These are phyloP conservation scores for Aspergillus asperescens DNA, from an alignment of 495 filamentous ascomycete species.

Conservation along the genomic window DNA sequence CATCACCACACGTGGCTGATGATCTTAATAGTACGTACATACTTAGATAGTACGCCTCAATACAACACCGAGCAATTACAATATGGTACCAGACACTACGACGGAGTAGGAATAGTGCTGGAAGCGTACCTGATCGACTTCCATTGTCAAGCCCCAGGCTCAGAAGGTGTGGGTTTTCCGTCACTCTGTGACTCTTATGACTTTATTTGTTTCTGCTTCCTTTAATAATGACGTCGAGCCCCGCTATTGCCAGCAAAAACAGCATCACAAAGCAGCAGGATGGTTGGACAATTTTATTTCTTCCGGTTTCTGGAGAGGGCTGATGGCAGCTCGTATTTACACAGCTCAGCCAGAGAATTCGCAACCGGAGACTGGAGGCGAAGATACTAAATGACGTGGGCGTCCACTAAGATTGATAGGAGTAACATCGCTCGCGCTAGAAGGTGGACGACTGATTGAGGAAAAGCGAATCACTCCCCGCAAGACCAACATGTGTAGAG, in stretches of 20 bases:
- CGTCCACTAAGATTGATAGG: not conserved
- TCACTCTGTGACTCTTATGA: not conserved
- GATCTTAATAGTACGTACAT: too few species aligned
- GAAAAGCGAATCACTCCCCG: constrained; percentile 4
- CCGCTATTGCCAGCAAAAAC: not conserved
- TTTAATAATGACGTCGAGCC: constrained; percentile 2
- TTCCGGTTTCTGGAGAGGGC: not conserved
- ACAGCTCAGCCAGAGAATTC: not conserved
- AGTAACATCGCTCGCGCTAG: not conserved
- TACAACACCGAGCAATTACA: not conserved
- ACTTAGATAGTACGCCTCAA: not conserved
- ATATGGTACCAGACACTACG: not conserved
- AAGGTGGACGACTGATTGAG: not conserved
- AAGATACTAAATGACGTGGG: not conserved
- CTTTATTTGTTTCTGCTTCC: not conserved
- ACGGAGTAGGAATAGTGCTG: not conserved
- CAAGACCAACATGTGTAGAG: constrained; percentile 7
- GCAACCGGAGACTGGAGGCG: not conserved
- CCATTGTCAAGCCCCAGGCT: not conserved
- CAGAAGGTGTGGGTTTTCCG: not conserved
- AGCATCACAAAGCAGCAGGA: not conserved
- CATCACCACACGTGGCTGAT: too few species aligned
- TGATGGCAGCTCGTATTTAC: not conserved
- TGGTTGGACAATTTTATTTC: not conserved
- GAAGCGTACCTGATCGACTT: constrained; percentile 4